Percentiles rank a stretch among this genome's conserved stretches.
These are phyloP conservation scores for Alisma plantagoaquatica DNA, from an alignment of 106 monocot genomes.

Conservation along the genomic window DNA sequence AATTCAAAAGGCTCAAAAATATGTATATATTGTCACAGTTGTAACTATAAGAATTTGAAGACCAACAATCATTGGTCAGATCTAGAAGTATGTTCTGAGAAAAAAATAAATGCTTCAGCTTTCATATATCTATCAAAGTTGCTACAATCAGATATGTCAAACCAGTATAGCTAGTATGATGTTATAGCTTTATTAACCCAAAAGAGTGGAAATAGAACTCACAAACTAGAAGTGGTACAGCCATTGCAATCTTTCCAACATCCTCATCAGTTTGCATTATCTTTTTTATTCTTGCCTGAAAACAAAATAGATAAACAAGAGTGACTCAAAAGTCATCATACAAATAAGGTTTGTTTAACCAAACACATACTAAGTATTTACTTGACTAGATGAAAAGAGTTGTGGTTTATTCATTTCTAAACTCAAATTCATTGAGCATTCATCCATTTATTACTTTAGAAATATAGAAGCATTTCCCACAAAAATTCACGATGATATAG, in stretches of 20 bases:
- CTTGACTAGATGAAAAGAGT: background rate
- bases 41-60: too few relatives aligned
- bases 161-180: background rate
- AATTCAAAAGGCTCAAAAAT: too few relatives aligned
- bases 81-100: background rate
- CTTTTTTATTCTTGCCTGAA: slow-evolving; percentile 59
- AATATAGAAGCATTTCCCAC: background rate
- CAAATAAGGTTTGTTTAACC: background rate
- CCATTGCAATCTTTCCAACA: too few relatives aligned
- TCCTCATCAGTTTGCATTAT: slow-evolving; percentile 77
- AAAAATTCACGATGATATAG: background rate
- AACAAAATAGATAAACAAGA: background rate
- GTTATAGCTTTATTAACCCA: background rate
- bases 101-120: background rate
- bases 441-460: too few relatives aligned
- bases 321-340: background rate
- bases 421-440: background rate
- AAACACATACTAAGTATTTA: background rate
- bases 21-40: too few relatives aligned
- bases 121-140: background rate
- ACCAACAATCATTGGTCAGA: too few relatives aligned
- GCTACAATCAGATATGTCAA: background rate
- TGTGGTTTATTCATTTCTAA: background rate
- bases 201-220: slow-evolving; percentile 13
- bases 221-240: slow-evolving; percentile 74